Conservation (phyloP, 2,329 filamentous ascomycete species). For the Cadophora gregata region DNA sequence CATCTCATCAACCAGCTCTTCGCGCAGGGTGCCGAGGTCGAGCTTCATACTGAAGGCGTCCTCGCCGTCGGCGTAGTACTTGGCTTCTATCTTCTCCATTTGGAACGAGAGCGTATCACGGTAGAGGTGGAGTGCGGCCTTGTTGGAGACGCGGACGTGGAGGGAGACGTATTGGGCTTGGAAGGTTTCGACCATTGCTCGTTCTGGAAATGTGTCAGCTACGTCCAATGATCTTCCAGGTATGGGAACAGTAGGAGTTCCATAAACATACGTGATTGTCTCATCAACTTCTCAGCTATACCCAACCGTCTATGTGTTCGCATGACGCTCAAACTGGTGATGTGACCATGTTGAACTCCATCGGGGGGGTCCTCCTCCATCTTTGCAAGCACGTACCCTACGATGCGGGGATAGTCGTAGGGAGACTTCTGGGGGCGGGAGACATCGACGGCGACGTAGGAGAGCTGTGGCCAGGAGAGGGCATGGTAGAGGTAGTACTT, state of each 20-base stretch:
- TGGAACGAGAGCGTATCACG: constrained; percentile 89
- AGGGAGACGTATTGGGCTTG: constrained; percentile 91
- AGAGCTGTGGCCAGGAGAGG: constrained; percentile 96
- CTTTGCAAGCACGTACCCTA: constrained; percentile 98
- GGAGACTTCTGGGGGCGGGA: constrained; percentile 77
- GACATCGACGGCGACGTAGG: constrained; percentile 93
- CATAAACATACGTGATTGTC: constrained; percentile 79
- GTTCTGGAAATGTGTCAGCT: constrained; percentile 60
- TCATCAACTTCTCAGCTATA: constrained; percentile 96
- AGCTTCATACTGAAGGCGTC: constrained; percentile 95
- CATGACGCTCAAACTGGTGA: constrained; percentile 95
- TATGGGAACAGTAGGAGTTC: neutral
- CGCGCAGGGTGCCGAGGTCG: constrained; percentile 67
- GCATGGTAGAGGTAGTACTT: constrained; percentile 99
- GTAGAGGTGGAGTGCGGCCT: constrained; percentile 89
- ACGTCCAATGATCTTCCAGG: neutral
- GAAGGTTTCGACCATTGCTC: constrained; percentile 96
- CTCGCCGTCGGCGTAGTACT: constrained; percentile 98
- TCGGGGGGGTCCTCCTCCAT: constrained; percentile 98
- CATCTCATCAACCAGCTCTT: constrained; percentile 57
- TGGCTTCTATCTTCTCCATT: constrained; percentile 82
- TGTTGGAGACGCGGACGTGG: constrained; percentile 94
- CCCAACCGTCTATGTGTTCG: constrained; percentile 89
- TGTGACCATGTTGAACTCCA: constrained; percentile 92
- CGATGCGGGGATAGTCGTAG: constrained; percentile 94